phyloP scores from a whole-genome alignment of 2,329 filamentous ascomycete species.

The Westerdykella sp. region DNA sequence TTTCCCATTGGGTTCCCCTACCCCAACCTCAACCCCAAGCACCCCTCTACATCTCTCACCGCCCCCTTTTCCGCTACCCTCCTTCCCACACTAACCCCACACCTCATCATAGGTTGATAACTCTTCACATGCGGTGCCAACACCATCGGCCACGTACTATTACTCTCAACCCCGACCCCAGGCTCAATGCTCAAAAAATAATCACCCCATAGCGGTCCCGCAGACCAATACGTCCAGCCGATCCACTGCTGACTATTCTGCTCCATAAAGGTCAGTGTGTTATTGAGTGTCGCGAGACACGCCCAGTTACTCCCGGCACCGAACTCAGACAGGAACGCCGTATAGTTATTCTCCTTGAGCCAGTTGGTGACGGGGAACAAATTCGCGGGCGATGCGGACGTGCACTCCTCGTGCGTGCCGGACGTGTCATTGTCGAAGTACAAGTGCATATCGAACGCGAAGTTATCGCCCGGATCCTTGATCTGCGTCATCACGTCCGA shows the following conservation, averaged over 20 bases:
- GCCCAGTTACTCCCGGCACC: slow-evolving; percentile 41
- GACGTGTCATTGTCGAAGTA: slow-evolving; percentile 48
- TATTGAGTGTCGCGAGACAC: slow-evolving; percentile 41
- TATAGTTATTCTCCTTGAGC: slow-evolving; percentile 42
- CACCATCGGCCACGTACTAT: slow-evolving; percentile 15
- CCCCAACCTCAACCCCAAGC: slow-evolving; percentile 12
- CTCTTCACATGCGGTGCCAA: slow-evolving; percentile 14
- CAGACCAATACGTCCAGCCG: slow-evolving; percentile 49
- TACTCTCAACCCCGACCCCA: slow-evolving; percentile 9
- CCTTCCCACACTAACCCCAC: slow-evolving; percentile 13
- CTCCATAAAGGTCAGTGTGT: slow-evolving; percentile 35
- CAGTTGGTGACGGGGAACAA: slow-evolving; percentile 42
- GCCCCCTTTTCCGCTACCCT: slow-evolving; percentile 4
- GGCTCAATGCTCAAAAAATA: slow-evolving; percentile 21
- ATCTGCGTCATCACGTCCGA: slow-evolving; percentile 38
- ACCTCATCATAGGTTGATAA: slow-evolving; percentile 18
- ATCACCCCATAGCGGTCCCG: slow-evolving; percentile 46
- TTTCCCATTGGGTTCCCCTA: no score
- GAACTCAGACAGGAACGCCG: slow-evolving; percentile 48
- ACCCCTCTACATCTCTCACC: slow-evolving; percentile 10
- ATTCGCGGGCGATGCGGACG: slow-evolving; percentile 39
- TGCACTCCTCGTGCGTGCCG: slow-evolving; percentile 41
- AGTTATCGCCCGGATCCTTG: slow-evolving; percentile 44
- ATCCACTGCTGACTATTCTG: slow-evolving; percentile 43
- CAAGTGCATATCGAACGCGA: slow-evolving; percentile 48